Evolutionary conservation across 2,329 filamentous ascomycete species (phyloP).

Genomic region (Pseudogymnoascus sp.): DNA sequence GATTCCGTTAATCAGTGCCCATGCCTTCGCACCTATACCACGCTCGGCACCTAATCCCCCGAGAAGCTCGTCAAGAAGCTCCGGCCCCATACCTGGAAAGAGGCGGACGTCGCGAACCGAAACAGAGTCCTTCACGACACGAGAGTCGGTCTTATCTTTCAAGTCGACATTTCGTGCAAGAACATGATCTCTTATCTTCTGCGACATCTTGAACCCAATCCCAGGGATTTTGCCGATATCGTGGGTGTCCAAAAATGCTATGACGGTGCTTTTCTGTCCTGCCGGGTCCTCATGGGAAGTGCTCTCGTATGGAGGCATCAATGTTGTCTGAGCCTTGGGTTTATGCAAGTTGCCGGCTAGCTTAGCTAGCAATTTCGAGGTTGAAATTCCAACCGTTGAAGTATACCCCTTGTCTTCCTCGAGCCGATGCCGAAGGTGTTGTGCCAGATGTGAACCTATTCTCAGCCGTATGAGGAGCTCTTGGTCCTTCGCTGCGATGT

Average conservation of each 20-base stretch:
- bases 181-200: conserved; percentile 55
- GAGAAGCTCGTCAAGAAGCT: conserved; percentile 59
- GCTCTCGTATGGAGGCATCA: conserved; percentile 54
- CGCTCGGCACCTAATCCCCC: conserved; percentile 60
- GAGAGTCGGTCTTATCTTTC: conserved; percentile 33
- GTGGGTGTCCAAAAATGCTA: conserved; percentile 62
- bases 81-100: conserved; percentile 53
- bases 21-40: conserved; percentile 64
- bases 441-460: conserved; percentile 73
- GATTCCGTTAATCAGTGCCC: conserved; percentile 71
- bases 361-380: conserved; percentile 79
- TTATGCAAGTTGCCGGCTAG: conserved; percentile 78
- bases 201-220: conserved; percentile 71
- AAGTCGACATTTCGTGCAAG: conserved; percentile 29
- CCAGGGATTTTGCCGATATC: conserved; percentile 76
- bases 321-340: conserved; percentile 76
- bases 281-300: conserved; percentile 20
- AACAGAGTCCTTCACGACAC: conserved; percentile 46
- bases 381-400: conserved; percentile 78
- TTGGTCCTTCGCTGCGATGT: conserved; percentile 9
- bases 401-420: conserved; percentile 76
- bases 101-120: conserved; percentile 58
- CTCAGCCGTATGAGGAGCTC: conserved; percentile 45
- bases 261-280: neutral
- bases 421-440: conserved; percentile 61